Percentiles rank a stretch among this genome's conserved stretches.
phyloP scores from a whole-genome alignment of 1,139 yeast genomes.

The Candida freyschussii region DNA sequence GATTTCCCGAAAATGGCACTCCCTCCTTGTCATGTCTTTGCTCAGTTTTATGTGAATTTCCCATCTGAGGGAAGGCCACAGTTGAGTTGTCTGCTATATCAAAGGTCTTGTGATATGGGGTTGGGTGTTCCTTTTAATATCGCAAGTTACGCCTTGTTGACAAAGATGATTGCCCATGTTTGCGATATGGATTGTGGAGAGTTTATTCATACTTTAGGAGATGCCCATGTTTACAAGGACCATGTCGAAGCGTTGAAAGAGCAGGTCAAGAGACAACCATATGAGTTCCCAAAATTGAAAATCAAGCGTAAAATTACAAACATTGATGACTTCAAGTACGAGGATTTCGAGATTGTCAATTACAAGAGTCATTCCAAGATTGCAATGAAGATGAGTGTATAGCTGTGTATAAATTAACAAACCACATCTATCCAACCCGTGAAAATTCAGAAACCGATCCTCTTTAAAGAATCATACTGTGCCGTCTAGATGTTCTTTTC shows the following conservation, averaged over 20 bases:
- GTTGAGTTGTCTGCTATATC: conserved; percentile 85
- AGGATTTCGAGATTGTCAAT: conserved; percentile 75
- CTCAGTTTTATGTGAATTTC: conserved; percentile 88
- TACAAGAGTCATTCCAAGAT: conserved; percentile 81
- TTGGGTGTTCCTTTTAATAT: conserved; percentile 97
- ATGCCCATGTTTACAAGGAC: conserved; percentile 89
- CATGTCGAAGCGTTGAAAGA: conserved; percentile 86
- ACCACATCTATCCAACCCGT: too few species aligned
- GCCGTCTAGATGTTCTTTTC: conserved; percentile 22
- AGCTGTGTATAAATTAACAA: conserved; percentile 5
- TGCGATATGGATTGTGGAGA: conserved; percentile 95
- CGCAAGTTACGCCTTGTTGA: conserved; percentile 89
- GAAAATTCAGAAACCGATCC: not conserved
- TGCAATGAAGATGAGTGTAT: conserved; percentile 79
- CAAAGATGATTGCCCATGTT: conserved; percentile 92
- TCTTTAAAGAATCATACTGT: conserved; percentile 18
- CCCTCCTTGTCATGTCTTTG: conserved; percentile 97
- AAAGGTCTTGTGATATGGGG: conserved; percentile 99
- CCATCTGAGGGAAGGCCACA: conserved; percentile 58
- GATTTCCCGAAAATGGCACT: conserved; percentile 91
- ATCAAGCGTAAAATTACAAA: conserved; percentile 62
- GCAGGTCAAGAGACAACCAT: conserved; percentile 72
- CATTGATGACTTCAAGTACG: conserved; percentile 84
- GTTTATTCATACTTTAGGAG: conserved; percentile 93
- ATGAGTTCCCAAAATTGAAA: conserved; percentile 69